Evolutionary conservation across 2,329 filamentous ascomycete species (phyloP).

Genomic region (Phyllosticta citribraziliensis): DNA sequence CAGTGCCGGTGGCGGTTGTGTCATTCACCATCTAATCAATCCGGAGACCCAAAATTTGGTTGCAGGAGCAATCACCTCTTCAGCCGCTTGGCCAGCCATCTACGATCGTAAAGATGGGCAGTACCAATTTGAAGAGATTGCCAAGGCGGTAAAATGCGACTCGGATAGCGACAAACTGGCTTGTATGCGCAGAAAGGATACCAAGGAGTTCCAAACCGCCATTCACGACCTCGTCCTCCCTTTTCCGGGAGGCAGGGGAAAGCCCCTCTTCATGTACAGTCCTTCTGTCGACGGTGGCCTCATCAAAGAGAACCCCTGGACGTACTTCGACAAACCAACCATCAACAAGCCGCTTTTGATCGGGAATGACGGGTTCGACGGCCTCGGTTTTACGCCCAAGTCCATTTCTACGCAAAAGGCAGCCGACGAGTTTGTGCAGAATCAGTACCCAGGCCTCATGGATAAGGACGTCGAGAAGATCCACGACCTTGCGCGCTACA

Average conservation of each 20-base stretch:
- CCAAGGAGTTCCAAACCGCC: conserved; percentile 28
- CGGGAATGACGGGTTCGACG: conserved; percentile 37
- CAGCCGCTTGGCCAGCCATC: conserved; percentile 30
- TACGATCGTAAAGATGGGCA: conserved; percentile 29
- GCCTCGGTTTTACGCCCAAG: conserved; percentile 28
- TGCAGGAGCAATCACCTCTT: conserved; percentile 25
- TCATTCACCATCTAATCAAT: conserved; percentile 27
- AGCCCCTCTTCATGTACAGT: conserved; percentile 32
- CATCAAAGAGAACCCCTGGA: conserved; percentile 30
- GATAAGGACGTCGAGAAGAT: conserved; percentile 19
- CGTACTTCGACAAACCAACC: conserved; percentile 25
- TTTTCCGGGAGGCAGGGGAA: conserved; percentile 26
- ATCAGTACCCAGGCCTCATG: conserved; percentile 29
- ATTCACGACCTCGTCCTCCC: conserved; percentile 24
- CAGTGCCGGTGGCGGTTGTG: conserved; percentile 31
- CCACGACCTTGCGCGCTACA: conserved; percentile 21
- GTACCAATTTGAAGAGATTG: conserved; percentile 32
- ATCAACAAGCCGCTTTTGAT: conserved; percentile 34
- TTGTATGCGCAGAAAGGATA: conserved; percentile 30
- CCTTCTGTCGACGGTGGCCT: conserved; percentile 35
- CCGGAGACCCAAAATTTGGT: conserved; percentile 29
- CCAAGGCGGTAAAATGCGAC: conserved; percentile 24
- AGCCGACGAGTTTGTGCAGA: conserved; percentile 27
- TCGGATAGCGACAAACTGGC: conserved; percentile 19
- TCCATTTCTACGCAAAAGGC: conserved; percentile 18